Percentiles rank a stretch among this genome's conserved stretches.
Conservation (phyloP, 139 green algal genomes). For the Haematococcus sp. region DNA sequence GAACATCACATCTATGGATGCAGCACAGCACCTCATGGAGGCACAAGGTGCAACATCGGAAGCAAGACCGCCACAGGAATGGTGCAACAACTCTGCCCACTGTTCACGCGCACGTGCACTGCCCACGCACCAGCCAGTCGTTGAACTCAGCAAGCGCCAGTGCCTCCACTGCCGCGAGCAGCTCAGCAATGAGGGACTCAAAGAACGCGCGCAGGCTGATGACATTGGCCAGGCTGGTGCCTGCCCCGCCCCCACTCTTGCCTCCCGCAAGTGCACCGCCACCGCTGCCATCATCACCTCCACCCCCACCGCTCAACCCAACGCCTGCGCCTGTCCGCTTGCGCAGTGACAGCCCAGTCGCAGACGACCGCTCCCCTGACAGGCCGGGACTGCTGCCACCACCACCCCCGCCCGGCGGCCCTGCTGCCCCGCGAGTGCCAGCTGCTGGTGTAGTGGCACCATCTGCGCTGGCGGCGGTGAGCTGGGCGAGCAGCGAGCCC, state of each 20-base stretch:
- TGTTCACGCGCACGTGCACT: no score
- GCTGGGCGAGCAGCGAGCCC: neutral
- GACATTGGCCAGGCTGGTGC: neutral
- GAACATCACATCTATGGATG: no score
- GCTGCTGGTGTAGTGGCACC: neutral
- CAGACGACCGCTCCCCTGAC: neutral
- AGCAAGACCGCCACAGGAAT: no score
- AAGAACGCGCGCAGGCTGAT: slow-evolving; percentile 47
- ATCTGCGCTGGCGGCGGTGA: neutral
- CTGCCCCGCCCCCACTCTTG: neutral
- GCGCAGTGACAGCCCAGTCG: neutral
- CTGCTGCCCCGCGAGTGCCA: neutral
- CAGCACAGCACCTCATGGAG: no score
- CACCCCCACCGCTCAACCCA: neutral
- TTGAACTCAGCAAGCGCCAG: slow-evolving; percentile 67
- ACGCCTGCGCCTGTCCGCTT: neutral
- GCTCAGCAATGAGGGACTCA: slow-evolving; percentile 34
- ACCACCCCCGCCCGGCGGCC: no score
- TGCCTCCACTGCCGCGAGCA: slow-evolving; percentile 51
- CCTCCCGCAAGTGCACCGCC: neutral
- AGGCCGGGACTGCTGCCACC: neutral
- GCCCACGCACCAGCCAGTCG: slow-evolving; percentile 70
- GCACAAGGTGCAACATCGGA: no score
- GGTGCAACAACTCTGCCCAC: no score
- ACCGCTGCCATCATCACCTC: neutral